A percentile compares a stretch with the other conserved stretches of the same genome.
These are phyloP conservation scores for Amanita jacksonii DNA, from an alignment of 768 basidiomycete species.

Conservation along the genomic window DNA sequence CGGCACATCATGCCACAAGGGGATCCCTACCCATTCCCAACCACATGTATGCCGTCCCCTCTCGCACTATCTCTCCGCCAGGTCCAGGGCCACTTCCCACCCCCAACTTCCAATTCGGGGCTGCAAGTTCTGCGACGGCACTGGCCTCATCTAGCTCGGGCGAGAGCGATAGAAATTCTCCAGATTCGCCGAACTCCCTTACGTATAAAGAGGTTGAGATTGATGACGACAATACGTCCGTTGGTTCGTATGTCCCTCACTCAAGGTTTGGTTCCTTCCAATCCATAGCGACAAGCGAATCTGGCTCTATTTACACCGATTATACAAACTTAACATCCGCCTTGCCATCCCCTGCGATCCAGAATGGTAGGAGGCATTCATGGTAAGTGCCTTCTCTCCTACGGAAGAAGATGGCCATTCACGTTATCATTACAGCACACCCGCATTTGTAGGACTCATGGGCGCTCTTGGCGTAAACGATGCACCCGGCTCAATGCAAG, in stretches of 20 bases:
- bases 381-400: conserved; percentile 24
- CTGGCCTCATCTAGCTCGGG: conserved; percentile 39
- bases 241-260: conserved; percentile 38
- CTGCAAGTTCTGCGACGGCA: conserved; percentile 37
- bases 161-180: conserved; percentile 45
- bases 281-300: conserved; percentile 52
- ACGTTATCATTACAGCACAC: conserved; percentile 18
- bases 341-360: conserved; percentile 6
- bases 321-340: conserved; percentile 21
- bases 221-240: conserved; percentile 39
- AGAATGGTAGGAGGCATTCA: conserved; percentile 26
- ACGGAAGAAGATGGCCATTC: conserved; percentile 8
- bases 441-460: conserved; percentile 32
- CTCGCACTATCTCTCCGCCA: conserved; percentile 33
- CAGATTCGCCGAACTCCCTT: conserved; percentile 39
- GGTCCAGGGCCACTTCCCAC: conserved; percentile 52
- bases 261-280: conserved; percentile 56
- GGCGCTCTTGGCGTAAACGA: conserved; percentile 32
- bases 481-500: conserved; percentile 11
- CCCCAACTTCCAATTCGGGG: conserved; percentile 56
- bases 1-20: conserved; percentile 32
- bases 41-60: conserved; percentile 35
- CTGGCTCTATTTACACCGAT: conserved; percentile 43
- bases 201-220: conserved; percentile 38
- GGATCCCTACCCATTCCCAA: conserved; percentile 39